Base-by-base conservation (phyloP, 2,329 filamentous ascomycete genomes). In the Lachnellula hyalina region DNA sequence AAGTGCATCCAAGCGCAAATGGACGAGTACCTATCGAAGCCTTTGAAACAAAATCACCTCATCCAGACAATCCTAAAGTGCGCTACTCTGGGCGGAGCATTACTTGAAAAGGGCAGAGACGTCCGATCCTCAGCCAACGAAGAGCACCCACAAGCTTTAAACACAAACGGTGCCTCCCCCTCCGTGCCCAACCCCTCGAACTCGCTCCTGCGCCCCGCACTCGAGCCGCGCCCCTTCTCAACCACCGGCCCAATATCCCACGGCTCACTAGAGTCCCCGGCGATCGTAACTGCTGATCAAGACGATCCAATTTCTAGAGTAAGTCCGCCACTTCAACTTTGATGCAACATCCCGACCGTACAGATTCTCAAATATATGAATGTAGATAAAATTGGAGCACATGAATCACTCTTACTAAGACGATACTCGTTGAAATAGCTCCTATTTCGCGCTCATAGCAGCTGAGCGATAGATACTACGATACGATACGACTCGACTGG, bases 1-100 rank as follows among this genome's bases (percentile, higher is more conserved):
- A 96, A 96, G 77, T 99, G 94, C 72, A 95, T 99, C 58, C 90
- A 96, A 70, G 94, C 93, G 9, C 91, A 97, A 75, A 99, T 99
- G 94, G 94, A 99, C 71, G 94, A 99, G 72, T 99, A 99, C 69
- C 78, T 99, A 42, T 96, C 93, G 17, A 99, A 99, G 71, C 93
- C 93, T 25, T 78, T 97, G 58, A 95, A 96, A 72, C 93, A 96
- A 69, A 96, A 96, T 70, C 90, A 96, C 71, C 86, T 97, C 67
- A 96, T 97, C 67, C 93, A 97, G 75, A 96, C 92, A 1, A 97
- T 99, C 57, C 82, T 97, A 61, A 96, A 96, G 72, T 97, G 93
- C 70, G 93, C 91, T 12, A 96, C 94, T 4, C 84, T 97, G 35
- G 91, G 93, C 55, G 87, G 90, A 46, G 86, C 87, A 49, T 77